Evolutionary conservation across 2,329 filamentous ascomycete genomes (phyloP), one percentile per base, ranked within the genome.

Genomic region (Fusarium nurragi): DNA sequence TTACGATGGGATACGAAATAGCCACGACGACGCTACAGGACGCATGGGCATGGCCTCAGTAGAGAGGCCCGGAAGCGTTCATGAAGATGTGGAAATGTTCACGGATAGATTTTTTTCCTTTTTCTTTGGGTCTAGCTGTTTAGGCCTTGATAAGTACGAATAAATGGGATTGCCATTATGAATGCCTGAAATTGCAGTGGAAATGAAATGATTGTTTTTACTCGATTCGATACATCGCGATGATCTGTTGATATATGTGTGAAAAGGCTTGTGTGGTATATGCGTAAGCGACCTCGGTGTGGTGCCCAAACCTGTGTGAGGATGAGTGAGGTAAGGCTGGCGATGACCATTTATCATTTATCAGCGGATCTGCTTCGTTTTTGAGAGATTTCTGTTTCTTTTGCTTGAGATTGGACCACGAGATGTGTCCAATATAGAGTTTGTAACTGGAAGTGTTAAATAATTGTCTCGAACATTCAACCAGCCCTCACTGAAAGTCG

Each of bases 31-130:
- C 65, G 71, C 71, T 71, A 65, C 65, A 63, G 59, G 66, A 71
- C 71, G 70, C 69, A 71, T 65, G 64, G 67, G 67, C 65, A 73
- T 59, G 64, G 68, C 66, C 69, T 71, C 58, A 69, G 68, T 71
- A 74, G 71, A 73, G 60, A 71, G 70, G 68, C 57, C 57, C 56
- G 60, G 56, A 59, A 67, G 69, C 65, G 62, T 69, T 53, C 70
- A 72, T 62, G 68, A 70, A 70, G 66, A 75, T 71, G 66, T 68
- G 69, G 68, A 64, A 70, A 72, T 63, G 65, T 71, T 74, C 64
- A 72, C 70, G 68, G 67, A 76, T 76, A 76, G 75, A 77, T 71
- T 74, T 60, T 70, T 71, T 74, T 60, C 69, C 68, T 72, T 65
- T 68, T 70, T 68, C 48, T 65, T 73, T 71, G 64, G 63, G 67